phyloP scores from a whole-genome alignment of 306 rosid species.

The Sindora glabra region DNA sequence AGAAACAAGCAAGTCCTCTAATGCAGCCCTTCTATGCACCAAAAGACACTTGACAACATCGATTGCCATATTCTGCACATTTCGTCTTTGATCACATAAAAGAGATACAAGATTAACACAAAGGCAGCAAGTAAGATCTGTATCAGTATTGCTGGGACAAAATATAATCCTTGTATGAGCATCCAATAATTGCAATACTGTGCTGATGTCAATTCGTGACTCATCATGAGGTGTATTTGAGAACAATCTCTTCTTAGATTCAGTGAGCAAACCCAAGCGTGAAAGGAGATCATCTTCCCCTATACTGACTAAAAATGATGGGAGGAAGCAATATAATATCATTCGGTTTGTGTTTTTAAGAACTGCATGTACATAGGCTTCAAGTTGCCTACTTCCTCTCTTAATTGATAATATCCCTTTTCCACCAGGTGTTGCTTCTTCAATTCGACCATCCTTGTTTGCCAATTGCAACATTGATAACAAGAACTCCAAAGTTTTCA shows the following conservation, averaged over 20 bases:
- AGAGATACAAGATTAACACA: conserved; percentile 86
- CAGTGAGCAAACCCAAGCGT: conserved; percentile 55
- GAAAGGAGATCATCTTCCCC: conserved; percentile 87
- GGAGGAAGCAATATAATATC: conserved; percentile 91
- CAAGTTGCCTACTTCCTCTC: conserved; percentile 94
- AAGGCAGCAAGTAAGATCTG: conserved; percentile 91
- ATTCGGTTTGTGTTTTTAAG: conserved; percentile 88
- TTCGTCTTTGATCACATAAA: conserved; percentile 61
- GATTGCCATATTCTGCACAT: conserved; percentile 77
- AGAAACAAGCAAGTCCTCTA: conserved; percentile 88
- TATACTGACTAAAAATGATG: conserved; percentile 62
- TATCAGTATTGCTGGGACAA: conserved; percentile 91
- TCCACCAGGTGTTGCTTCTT: conserved; percentile 85
- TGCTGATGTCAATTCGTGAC: conserved; percentile 68
- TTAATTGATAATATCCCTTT: conserved; percentile 81
- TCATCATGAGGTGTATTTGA: conserved; percentile 45
- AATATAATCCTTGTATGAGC: conserved; percentile 87
- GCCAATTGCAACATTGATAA: conserved; percentile 95
- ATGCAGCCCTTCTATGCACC: conserved; percentile 84
- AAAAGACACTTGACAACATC: conserved; percentile 86
- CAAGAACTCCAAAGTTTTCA: conserved; percentile 90
- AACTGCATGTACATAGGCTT: conserved; percentile 87
- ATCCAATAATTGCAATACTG: conserved; percentile 78
- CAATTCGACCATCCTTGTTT: conserved; percentile 96
- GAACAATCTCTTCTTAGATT: conserved; percentile 51